Conservation (phyloP, 2,329 filamentous ascomycete genomes). For the Coniochaeta pulveracea region DNA sequence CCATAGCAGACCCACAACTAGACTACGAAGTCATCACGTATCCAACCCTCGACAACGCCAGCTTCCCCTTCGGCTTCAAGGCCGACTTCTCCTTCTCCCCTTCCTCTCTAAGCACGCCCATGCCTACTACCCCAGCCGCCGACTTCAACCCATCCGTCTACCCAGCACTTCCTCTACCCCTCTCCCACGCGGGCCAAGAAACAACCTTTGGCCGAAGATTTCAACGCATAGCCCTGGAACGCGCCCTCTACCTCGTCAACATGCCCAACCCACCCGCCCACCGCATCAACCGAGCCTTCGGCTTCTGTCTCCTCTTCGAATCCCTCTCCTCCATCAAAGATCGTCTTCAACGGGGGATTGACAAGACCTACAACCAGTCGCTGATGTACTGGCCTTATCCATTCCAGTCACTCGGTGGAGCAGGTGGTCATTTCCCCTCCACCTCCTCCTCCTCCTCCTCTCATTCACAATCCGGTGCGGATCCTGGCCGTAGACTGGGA, state of each 20-base stretch:
- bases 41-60: conserved; percentile 40
- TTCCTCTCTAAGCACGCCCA: background rate
- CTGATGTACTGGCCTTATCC: conserved; percentile 49
- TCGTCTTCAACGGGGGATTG: conserved; percentile 24
- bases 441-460: background rate
- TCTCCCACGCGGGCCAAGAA: conserved; percentile 52
- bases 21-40: conserved; percentile 38
- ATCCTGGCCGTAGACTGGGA: conserved; percentile 14
- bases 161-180: conserved; percentile 28
- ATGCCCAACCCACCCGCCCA: conserved; percentile 34
- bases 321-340: conserved; percentile 32
- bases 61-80: conserved; percentile 32
- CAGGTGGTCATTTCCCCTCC: conserved; percentile 51
- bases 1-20: conserved; percentile 7
- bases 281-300: conserved; percentile 48
- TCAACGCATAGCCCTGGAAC: conserved; percentile 54
- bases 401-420: conserved; percentile 54
- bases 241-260: conserved; percentile 45
- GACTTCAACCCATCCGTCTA: conserved; percentile 15
- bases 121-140: background rate
- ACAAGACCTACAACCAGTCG: conserved; percentile 22
- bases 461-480: background rate
- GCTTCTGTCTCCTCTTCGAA: conserved; percentile 56
- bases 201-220: conserved; percentile 59
- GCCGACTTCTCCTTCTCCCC: conserved; percentile 11